Base-by-base conservation (phyloP, 805 yeast genomes). In the Metschnikowia gruessii region DNA sequence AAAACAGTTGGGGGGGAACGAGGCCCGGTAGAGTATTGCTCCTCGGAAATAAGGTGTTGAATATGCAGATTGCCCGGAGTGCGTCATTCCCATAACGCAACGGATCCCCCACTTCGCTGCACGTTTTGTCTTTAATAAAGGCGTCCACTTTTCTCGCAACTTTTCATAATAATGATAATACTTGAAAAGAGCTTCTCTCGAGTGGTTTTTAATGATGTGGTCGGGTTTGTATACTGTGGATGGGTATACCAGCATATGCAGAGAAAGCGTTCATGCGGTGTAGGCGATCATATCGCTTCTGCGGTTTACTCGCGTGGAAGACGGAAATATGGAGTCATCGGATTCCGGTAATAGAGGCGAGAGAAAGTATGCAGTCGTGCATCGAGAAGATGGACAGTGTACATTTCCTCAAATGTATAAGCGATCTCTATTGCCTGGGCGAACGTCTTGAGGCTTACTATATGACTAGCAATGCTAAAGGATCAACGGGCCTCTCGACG, bases 401-500 rank as follows among this genome's bases (percentile, higher is more conserved):
- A 37, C 43, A 39, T 39, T 29, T 16, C 35, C 37, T 24, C 43
- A 19, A 16, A 19, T 29, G 40, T 44, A 19, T 28, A 15, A 30
- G 17, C 32, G 18, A 26, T 26, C 32, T 24, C 22, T 26, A 32
- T 4, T 30, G 15, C 16, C 33, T n/a, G 33, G 33, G 33, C 33
- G 17, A 30, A n/a, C 17, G 33, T 30, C 17, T n/a, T 15, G 33
- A 19, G 26, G 34, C 37, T 16, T n/a, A 32, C 22, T 26, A 15
- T 32, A 38, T 44, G 34, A 11, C 12, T 16, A 7, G 22, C 11
- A 34, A 44, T 39, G 43, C 8, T 36, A 15, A 38, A 39, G 10
- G 40, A 44, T 4, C 48, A 15, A 24, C 28, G 28, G 9, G 48
- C 32, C 8, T 26, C 54, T 11, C 51, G 49, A 31, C 52, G 64